A percentile compares a stretch with the other conserved stretches of the same genome.
Evolutionary conservation across 2,329 filamentous ascomycete genomes (phyloP).

Genomic region (Stagonosporopsis tanaceti): DNA sequence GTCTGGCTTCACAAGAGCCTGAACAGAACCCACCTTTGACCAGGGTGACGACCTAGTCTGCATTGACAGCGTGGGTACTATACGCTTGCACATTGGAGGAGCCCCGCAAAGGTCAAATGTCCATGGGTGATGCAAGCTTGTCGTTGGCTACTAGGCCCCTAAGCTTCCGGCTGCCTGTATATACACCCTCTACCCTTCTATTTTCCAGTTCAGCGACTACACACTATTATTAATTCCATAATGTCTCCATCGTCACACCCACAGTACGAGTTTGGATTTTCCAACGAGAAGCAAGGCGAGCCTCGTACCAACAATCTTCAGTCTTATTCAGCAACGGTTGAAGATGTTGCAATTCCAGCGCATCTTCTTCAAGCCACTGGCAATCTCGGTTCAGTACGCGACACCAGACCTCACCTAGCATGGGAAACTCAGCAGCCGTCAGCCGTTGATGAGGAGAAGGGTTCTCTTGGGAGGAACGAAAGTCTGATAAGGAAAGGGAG

Average conservation of each 20-base stretch:
- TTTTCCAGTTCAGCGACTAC: not conserved
- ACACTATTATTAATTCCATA: slow-evolving; percentile 15
- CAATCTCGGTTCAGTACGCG: slow-evolving; percentile 27
- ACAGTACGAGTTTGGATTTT: not conserved
- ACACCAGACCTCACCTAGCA: slow-evolving; percentile 15
- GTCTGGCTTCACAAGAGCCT: not conserved
- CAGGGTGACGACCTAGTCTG: slow-evolving; percentile 1
- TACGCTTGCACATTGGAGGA: slow-evolving; percentile 10
- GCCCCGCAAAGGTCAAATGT: slow-evolving; percentile 16
- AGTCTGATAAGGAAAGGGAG: slow-evolving; percentile 13
- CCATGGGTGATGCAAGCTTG: slow-evolving; percentile 16
- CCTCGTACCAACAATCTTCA: slow-evolving; percentile 8
- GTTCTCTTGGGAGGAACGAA: slow-evolving; percentile 15
- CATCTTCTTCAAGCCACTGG: slow-evolving; percentile 31
- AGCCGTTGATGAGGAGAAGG: slow-evolving; percentile 18
- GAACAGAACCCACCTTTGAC: slow-evolving; percentile 6
- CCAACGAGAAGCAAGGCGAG: slow-evolving; percentile 15
- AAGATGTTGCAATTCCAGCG: slow-evolving; percentile 33
- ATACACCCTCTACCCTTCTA: slow-evolving; percentile 8
- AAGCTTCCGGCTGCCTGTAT: slow-evolving; percentile 4
- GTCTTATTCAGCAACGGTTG: slow-evolving; percentile 14
- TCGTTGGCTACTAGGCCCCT: slow-evolving; percentile 7
- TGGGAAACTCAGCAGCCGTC: slow-evolving; percentile 29
- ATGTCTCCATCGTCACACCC: not conserved
- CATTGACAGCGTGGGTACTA: slow-evolving; percentile 8